Evolutionary conservation across 495 filamentous ascomycete species (phyloP), one percentile per base, ranked within the genome.

Genomic region (Monascus purpureus): DNA sequence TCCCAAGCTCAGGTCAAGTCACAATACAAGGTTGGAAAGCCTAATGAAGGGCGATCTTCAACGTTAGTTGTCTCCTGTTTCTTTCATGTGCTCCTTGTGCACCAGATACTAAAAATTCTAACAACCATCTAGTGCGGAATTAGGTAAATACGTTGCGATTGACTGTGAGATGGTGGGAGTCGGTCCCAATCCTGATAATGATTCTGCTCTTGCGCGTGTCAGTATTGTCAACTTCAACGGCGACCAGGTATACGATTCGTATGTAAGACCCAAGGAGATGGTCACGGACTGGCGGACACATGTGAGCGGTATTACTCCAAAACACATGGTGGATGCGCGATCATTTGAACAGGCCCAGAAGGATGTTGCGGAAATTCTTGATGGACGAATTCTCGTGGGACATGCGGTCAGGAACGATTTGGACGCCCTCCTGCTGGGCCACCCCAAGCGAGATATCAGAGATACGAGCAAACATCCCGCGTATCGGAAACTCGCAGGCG

Each of bases 81-180:
- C 7, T n/a, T n/a, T n/a, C 25, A 24, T 13, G 9, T 29, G 13
- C 24, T 16, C 3, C 13, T 23, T 20, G 6, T 14, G 36, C 16
- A 15, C 13, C 14, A 17, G 26, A 17, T 13, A 22, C 23, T 34
- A 28, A 49, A 45, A 29, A 49, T 30, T 14, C 7, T 17, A 2
- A 12, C 17, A n/a, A 4, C 20, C 4, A 9, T 22, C 9, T 34
- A 66, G 62, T 18, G 52, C 47, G 11, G 71, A 79, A 28, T 47
- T 80, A 28, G 87, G 86, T 31, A 90, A 84, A 67, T 96, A 90
- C 47, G 52, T 97, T 27, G 80, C 83, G 20, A 70, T 97, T 27
- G 92, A 97, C 61, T 96, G 90, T 55, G 90, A 97, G 59, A 97
- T 97, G 90, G 88, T 97, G 12, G 90, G 90, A 24, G 73, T 85